These are phyloP conservation scores for Cladochytrium tenue DNA, from an alignment of 371 early-diverging fungal genomes.

Conservation along the genomic window DNA sequence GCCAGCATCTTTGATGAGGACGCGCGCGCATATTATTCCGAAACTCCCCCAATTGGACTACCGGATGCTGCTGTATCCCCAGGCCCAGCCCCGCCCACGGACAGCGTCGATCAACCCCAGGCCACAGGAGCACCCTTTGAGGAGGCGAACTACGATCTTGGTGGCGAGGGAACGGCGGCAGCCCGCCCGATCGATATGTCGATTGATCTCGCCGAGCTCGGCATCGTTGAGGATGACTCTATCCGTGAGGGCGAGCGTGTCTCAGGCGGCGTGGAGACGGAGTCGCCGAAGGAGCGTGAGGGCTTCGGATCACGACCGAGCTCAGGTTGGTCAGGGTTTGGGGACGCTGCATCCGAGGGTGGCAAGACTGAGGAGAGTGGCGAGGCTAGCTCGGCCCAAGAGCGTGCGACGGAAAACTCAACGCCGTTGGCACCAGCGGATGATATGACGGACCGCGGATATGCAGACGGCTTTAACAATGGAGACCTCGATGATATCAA, in stretches of 20 bases:
- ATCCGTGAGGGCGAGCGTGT: background rate
- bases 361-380: too few relatives aligned
- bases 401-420: too few relatives aligned
- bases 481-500: conserved; percentile 5
- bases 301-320: conserved; percentile 21
- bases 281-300: background rate
- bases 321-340: conserved; percentile 30
- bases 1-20: background rate
- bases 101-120: too few relatives aligned
- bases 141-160: background rate
- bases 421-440: conserved; percentile 1
- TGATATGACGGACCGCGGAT: conserved; percentile 1
- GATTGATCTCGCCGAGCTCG: conserved; percentile 21
- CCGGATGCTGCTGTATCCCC: background rate
- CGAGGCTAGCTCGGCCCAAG: too few relatives aligned
- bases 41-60: too few relatives aligned
- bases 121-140: background rate
- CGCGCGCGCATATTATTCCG: background rate
- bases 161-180: conserved; percentile 17
- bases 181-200: conserved; percentile 17
- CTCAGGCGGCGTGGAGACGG: background rate
- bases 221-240: conserved; percentile 25
- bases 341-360: conserved; percentile 19
- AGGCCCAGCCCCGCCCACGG: background rate
- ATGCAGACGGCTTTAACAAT: conserved; percentile 9